Base-by-base conservation (phyloP, 2,329 filamentous ascomycete species). In the Daldinia sp. region DNA sequence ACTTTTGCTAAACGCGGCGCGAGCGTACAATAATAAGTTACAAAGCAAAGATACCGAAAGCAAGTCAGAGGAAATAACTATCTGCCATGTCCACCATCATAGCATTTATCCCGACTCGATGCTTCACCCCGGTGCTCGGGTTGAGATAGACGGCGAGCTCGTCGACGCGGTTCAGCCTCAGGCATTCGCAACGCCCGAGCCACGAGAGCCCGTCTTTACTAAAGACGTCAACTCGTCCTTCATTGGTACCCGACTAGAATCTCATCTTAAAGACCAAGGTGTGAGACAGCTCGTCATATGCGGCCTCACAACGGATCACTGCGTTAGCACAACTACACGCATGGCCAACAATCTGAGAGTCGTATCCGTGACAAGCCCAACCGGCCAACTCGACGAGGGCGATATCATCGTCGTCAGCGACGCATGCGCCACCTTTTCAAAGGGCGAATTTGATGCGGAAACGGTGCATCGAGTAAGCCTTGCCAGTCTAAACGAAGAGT, bases 291-390 rank as follows among this genome's bases (percentile, higher is more conserved):
- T 82, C 0, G 59, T 82, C 15, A 68, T 82, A 25, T 72, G 72
- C 1, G 81, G 81, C 0, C 61, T 83, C 13, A 81, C 78, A 3
- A 82, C 81, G 32, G 81, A 83, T 69, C 81, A 83, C 63, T 83
- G 81, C 54, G 80, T 83, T 11, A 81, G 77, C 58, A 83, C 81
- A 3, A 79, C 78, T 1, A 76, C 77, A 21, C 77, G 81, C 6
- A 81, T 82, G 79, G 81, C 81, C 1, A 77, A 73, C 15, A 83
- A 83, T 62, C 55, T 83, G 39, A 74, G 76, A 4, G 77, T 83
- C 13, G 76, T 78, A 37, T 64, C 57, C 19, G 29, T 29, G 6
- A 55, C 48, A 2, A 43, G 17, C 13, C 39, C 45, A 19, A 25
- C 45, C 2, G 76, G 79, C 62, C 72, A 76, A 1, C 52, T 63